phyloP scores from a whole-genome alignment of 2,329 filamentous ascomycete genomes.

The Zymoseptoria pseudotritici region DNA sequence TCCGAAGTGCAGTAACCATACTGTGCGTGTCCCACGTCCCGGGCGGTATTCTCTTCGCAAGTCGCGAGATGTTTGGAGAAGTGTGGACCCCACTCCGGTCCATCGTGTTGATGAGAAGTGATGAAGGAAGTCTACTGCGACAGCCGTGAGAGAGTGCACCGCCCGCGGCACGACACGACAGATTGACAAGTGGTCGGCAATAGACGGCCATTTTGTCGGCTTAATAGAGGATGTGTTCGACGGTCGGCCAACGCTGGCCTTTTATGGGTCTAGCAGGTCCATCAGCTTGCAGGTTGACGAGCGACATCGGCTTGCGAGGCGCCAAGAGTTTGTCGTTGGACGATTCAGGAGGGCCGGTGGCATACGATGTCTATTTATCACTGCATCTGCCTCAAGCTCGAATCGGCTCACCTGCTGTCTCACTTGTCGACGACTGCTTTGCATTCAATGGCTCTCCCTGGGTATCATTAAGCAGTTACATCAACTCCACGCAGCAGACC shows the following conservation, averaged over 20 bases:
- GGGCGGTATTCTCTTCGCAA: slow-evolving; percentile 31
- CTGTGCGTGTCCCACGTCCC: slow-evolving; percentile 48
- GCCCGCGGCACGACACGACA: neutral
- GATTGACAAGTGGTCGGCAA: neutral
- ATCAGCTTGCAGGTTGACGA: neutral
- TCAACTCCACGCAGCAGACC: slow-evolving; percentile 8
- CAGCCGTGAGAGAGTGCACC: neutral
- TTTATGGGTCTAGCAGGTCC: neutral
- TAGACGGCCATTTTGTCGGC: neutral
- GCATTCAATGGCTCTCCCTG: neutral
- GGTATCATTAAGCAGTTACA: neutral
- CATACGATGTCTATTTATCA: neutral
- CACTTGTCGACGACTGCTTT: neutral
- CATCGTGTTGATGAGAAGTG: neutral
- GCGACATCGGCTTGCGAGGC: neutral
- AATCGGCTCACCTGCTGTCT: too few relatives aligned
- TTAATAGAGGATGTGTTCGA: neutral
- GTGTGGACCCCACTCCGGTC: neutral
- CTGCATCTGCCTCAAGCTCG: neutral
- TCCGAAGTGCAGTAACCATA: neutral
- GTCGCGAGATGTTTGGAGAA: slow-evolving; percentile 5
- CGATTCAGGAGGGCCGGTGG: neutral
- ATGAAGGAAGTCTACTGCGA: neutral
- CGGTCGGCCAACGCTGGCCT: neutral
- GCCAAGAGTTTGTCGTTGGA: neutral